These are phyloP conservation scores for Blastobotrys terrestris DNA, from an alignment of 805 yeast genomes.

Conservation along the genomic window DNA sequence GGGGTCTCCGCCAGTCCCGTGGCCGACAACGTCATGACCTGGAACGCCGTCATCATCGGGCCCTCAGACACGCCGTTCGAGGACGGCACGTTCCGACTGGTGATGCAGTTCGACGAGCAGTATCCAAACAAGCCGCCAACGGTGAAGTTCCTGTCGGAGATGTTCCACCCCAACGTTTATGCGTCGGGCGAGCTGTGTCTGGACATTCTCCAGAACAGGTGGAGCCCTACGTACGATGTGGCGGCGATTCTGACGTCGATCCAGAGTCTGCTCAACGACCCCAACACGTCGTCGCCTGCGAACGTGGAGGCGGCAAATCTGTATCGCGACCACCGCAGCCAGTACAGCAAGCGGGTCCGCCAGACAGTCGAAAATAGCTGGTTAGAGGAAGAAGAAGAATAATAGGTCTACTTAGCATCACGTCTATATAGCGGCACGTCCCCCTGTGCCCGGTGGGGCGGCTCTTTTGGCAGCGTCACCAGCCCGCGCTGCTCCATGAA, in stretches of 20 bases:
- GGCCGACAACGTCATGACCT: conserved; percentile 94
- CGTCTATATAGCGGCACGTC: neutral
- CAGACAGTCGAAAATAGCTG: conserved; percentile 94
- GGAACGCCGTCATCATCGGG: conserved; percentile 97
- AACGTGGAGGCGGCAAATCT: conserved; percentile 96
- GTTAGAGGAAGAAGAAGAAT: conserved; percentile 45
- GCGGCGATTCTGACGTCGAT: conserved; percentile 90
- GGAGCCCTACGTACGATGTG: conserved; percentile 98
- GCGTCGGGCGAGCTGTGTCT: conserved; percentile 93
- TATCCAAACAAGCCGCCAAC: conserved; percentile 96
- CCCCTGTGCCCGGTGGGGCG: conserved; percentile 8
- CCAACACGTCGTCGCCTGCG: conserved; percentile 94
- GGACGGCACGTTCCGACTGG: conserved; percentile 89
- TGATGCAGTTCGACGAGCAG: conserved; percentile 88
- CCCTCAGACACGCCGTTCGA: conserved; percentile 98
- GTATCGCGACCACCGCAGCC: conserved; percentile 90
- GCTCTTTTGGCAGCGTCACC: conserved; percentile 36
- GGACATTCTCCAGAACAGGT: conserved; percentile 91
- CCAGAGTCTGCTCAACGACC: conserved; percentile 83
- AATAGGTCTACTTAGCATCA: neutral
- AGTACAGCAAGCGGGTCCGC: conserved; percentile 83
- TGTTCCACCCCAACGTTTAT: conserved; percentile 98
- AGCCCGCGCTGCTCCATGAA: conserved; percentile 52
- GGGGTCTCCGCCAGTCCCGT: conserved; percentile 97
- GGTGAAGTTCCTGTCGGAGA: conserved; percentile 84